Percentiles rank a stretch among this genome's conserved stretches.
These are phyloP conservation scores for Globisporangium spiculum DNA, from an alignment of 352 stramenopile species.

Conservation along the genomic window DNA sequence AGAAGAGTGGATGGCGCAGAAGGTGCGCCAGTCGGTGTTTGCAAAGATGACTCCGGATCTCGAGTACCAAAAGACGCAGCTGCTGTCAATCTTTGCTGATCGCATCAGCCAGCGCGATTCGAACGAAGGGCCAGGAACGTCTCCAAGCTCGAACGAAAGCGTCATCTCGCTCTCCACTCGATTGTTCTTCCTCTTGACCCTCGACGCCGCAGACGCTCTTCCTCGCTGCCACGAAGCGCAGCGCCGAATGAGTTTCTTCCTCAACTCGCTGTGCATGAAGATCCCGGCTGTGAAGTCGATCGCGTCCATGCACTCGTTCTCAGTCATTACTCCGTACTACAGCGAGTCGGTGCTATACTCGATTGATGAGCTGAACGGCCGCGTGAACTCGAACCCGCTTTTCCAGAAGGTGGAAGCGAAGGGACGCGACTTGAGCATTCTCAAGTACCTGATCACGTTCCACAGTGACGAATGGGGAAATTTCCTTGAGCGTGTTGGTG, in stretches of 20 bases:
- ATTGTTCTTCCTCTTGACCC: conserved; percentile 80
- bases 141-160: conserved; percentile 75
- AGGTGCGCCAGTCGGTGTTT: conserved; percentile 75
- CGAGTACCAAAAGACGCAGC: conserved; percentile 73
- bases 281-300: conserved; percentile 84
- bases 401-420: conserved; percentile 87
- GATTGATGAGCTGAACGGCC: conserved; percentile 79
- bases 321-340: conserved; percentile 88
- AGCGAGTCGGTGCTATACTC: conserved; percentile 87
- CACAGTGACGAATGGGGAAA: conserved; percentile 88
- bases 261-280: conserved; percentile 87
- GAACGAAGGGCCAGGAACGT: conserved; percentile 39
- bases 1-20: conserved; percentile 85
- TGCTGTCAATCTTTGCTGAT: conserved; percentile 74
- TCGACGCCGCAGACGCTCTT: conserved; percentile 79
- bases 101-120: conserved; percentile 56
- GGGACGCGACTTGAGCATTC: conserved; percentile 79
- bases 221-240: conserved; percentile 83
- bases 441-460: conserved; percentile 88
- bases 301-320: conserved; percentile 86
- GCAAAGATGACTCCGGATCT: conserved; percentile 75
- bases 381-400: conserved; percentile 78
- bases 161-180: conserved; percentile 75
- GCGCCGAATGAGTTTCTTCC: conserved; percentile 88
- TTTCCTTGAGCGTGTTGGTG: conserved; percentile 81